These are phyloP conservation scores for Wallacemonas sp. DNA, from an alignment of 208 protist genomes.

Conservation along the genomic window DNA sequence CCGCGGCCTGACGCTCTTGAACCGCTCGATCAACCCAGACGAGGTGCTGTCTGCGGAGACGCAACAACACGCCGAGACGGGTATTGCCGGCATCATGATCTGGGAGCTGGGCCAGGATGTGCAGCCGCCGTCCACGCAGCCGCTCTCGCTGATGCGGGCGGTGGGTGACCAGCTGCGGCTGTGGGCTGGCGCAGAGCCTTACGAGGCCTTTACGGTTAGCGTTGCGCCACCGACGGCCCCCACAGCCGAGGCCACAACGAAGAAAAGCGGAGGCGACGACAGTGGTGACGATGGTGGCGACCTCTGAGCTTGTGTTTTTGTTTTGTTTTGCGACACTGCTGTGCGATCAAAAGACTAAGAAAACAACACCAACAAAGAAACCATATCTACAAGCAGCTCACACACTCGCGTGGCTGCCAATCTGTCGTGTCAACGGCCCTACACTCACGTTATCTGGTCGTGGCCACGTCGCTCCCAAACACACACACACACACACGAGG, in stretches of 20 bases:
- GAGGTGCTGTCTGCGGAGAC: too few species aligned
- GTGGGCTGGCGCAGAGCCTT: constrained; percentile 20
- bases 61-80: too few species aligned
- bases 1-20: constrained; percentile 10
- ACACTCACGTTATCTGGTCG: too few species aligned
- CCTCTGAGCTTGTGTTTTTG: too few species aligned
- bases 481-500: too few species aligned
- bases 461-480: too few species aligned
- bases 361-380: constrained; percentile 8
- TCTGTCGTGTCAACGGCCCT: too few species aligned
- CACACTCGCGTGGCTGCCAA: too few species aligned
- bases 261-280: neutral
- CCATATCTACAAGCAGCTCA: neutral
- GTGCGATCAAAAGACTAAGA: neutral
- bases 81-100: constrained; percentile 67
- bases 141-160: constrained; percentile 52
- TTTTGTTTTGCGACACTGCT: too few species aligned
- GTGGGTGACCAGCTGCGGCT: constrained; percentile 44
- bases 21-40: neutral
- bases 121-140: constrained; percentile 32
- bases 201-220: neutral
- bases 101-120: constrained; percentile 81
- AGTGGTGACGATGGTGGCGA: constrained; percentile 5
- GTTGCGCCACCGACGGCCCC: neutral
- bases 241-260: neutral